These are phyloP conservation scores for Eucalyptus globulus DNA, from an alignment of 345 rosid species.

Conservation along the genomic window DNA sequence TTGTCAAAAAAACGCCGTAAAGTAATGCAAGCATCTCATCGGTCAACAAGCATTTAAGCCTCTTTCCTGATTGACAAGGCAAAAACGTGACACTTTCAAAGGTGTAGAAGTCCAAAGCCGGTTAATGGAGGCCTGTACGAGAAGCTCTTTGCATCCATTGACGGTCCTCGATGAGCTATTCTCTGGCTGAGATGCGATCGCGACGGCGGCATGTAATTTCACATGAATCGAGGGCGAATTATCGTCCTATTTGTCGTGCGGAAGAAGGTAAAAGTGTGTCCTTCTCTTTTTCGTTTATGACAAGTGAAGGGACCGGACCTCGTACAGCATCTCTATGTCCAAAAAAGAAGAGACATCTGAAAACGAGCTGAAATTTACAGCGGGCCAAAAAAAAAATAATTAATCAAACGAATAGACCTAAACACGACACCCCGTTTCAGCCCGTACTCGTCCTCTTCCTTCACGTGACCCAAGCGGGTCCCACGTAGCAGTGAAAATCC, in stretches of 20 bases:
- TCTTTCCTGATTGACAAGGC: background rate
- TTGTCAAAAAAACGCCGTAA: accelerated
- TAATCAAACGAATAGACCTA: background rate
- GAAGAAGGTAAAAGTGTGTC: background rate
- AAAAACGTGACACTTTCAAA: background rate
- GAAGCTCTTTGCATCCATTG: background rate
- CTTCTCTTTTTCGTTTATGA: background rate
- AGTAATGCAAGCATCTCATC: background rate
- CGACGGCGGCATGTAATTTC: background rate
- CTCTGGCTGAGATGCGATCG: background rate
- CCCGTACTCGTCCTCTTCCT: constrained; percentile 11
- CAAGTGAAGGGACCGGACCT: background rate
- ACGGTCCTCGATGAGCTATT: background rate
- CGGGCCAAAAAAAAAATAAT: background rate
- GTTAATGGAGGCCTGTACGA: background rate
- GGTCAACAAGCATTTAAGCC: background rate
- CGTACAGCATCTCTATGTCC: background rate
- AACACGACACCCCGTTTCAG: background rate
- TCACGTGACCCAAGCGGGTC: constrained; percentile 21
- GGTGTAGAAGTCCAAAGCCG: background rate
- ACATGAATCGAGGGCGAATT: background rate
- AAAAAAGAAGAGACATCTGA: background rate
- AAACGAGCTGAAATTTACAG: constrained; percentile 18
- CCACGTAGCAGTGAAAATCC: background rate
- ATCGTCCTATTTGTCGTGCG: background rate